Evolutionary conservation across 1,139 yeast genomes (phyloP).

Genomic region (Yamadazyma triangularis): DNA sequence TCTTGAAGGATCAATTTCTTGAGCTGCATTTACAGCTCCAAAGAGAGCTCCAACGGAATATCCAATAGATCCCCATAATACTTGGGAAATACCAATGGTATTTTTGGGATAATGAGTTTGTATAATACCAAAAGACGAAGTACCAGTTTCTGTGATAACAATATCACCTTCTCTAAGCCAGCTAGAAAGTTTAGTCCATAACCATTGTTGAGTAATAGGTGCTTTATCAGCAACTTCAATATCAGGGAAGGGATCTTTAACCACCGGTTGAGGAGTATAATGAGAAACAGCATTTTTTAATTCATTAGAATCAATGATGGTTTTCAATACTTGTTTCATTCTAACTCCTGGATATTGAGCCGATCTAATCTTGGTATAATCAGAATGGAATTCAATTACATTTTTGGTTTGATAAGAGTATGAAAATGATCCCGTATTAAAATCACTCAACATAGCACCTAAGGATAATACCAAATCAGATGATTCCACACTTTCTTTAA

Average conservation of each 20-base stretch:
- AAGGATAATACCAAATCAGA: constrained; percentile 29
- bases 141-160: constrained; percentile 36
- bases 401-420: constrained; percentile 33
- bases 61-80: constrained; percentile 82
- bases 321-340: constrained; percentile 30
- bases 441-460: constrained; percentile 36
- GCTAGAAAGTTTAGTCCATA: constrained; percentile 29
- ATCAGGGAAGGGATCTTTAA: constrained; percentile 13
- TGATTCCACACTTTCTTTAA: constrained; percentile 24
- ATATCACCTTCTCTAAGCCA: constrained; percentile 36
- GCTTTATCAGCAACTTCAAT: constrained; percentile 6
- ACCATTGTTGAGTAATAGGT: constrained; percentile 28
- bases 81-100: constrained; percentile 36
- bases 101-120: constrained; percentile 33
- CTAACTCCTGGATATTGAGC: constrained; percentile 33
- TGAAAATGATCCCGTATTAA: constrained; percentile 39
- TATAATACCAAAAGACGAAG: constrained; percentile 39
- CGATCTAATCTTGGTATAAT: constrained; percentile 30
- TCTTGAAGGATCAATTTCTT: constrained; percentile 27
- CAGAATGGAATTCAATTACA: constrained; percentile 38
- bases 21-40: constrained; percentile 67
- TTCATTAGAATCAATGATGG: constrained; percentile 12
- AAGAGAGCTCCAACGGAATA: constrained; percentile 79
- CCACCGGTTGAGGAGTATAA: constrained; percentile 15
- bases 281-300: constrained; percentile 13